Base-by-base conservation (phyloP, 2,329 filamentous ascomycete genomes). In the Penicillium concentricum region DNA sequence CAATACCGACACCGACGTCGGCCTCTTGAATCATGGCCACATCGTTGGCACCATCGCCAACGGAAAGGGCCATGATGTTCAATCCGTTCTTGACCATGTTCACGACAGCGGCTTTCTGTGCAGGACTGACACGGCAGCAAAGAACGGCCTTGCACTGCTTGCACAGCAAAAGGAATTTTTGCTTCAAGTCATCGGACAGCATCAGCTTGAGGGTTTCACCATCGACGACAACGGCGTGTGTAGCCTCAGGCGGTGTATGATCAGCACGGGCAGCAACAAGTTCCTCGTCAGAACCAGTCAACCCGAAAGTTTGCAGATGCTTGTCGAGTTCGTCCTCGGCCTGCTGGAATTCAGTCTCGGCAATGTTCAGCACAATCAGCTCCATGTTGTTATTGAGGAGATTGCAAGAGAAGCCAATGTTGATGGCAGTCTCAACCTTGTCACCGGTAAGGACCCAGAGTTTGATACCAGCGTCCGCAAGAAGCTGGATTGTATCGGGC, bases 351-450 rank as follows among this genome's bases (percentile, higher is more conserved):
- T 87, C 83, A 54, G 92, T 88, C 62, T 96, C 91, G 1, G 90
- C 84, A 30, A 94, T 83, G 71, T 95, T 95, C 66, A 99, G 82
- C 47, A 96, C 86, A 62, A 99, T 90, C 60, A 99, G 80, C 65
- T 99, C 94, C 94, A 99, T 97, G 65, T 96, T 91, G 74, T 97
- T 99, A 76, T 93, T 92, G 54, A 99, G 84, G 32, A 99, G 82
- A 67, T 99, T 99, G 80, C 95, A 99, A 12, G 95, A 99, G 76
- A 97, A 99, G 2, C 94, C 94, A 71, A 99, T 99, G 78, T 99
- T 99, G 85, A 99, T 99, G 56, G 95, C 94, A 24, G 94, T 99
- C 77, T 99, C 94, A 32, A 97, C 93, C 76, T 97, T 99, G 81
- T 99, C 94, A 61, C 95, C 94, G 16, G 94, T 99, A 62, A 99